These are phyloP conservation scores for Biscogniauxia marginata DNA, from an alignment of 2,329 filamentous ascomycete species.

Conservation along the genomic window DNA sequence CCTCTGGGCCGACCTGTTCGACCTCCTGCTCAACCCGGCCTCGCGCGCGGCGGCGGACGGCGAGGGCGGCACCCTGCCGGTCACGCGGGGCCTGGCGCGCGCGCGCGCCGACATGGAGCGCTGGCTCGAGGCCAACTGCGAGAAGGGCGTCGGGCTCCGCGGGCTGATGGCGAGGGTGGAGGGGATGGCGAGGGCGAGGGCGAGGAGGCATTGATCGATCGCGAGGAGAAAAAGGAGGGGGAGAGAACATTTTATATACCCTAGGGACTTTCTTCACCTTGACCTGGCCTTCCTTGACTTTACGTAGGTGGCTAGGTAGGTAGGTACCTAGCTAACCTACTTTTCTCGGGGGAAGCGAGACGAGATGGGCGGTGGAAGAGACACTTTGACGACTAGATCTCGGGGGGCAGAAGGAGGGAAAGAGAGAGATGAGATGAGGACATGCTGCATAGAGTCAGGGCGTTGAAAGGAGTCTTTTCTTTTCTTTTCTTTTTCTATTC, in stretches of 20 bases:
- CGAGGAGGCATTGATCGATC: constrained; percentile 15
- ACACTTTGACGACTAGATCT: too few relatives aligned
- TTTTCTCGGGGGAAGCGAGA: too few relatives aligned
- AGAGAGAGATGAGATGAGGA: not conserved
- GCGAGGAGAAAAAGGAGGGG: not conserved
- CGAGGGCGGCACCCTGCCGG: constrained; percentile 72
- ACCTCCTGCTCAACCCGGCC: constrained; percentile 80
- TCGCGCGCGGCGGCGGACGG: constrained; percentile 51
- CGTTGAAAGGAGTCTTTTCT: not conserved
- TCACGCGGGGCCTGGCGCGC: constrained; percentile 65
- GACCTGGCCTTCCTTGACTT: too few relatives aligned
- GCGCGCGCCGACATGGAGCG: constrained; percentile 78
- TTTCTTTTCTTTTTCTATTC: not conserved
- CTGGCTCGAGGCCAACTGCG: constrained; percentile 79
- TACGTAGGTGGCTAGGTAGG: too few relatives aligned
- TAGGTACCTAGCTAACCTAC: too few relatives aligned
- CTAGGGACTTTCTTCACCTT: too few relatives aligned
- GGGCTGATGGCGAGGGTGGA: constrained; percentile 65
- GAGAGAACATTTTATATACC: not conserved
- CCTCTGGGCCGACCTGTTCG: constrained; percentile 81
- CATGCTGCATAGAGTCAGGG: not conserved
- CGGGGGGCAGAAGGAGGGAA: too few relatives aligned
- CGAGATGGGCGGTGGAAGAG: too few relatives aligned
- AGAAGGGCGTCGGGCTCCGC: constrained; percentile 75
- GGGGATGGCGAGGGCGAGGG: constrained; percentile 28